These are phyloP conservation scores for Trichophyton rubrum DNA, from an alignment of 2,329 filamentous ascomycete genomes.

Conservation along the genomic window DNA sequence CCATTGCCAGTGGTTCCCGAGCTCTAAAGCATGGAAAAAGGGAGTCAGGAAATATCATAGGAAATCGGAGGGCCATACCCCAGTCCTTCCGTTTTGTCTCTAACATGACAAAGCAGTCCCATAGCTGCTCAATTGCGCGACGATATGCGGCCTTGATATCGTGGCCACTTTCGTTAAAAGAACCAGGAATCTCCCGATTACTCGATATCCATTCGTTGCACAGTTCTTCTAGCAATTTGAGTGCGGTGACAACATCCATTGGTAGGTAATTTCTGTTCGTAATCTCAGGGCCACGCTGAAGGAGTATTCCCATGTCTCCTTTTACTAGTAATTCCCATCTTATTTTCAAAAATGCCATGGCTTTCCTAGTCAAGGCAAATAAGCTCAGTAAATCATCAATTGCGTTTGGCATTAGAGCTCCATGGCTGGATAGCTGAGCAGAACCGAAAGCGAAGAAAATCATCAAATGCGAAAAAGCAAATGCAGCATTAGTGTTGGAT, in stretches of 20 bases:
- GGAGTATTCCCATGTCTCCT: constrained; percentile 9
- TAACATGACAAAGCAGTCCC: constrained; percentile 13
- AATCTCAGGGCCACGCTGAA: constrained; percentile 12
- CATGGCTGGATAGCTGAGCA: constrained; percentile 3
- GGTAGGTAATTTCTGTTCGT: constrained; percentile 11
- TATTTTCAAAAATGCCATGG: constrained; percentile 7
- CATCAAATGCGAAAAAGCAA: constrained; percentile 12
- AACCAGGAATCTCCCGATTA: not conserved
- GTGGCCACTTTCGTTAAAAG: not conserved
- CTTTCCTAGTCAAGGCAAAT: constrained; percentile 9
- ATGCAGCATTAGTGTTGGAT: constrained; percentile 11
- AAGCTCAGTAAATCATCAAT: constrained; percentile 11
- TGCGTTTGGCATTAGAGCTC: constrained; percentile 4
- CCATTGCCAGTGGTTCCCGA: constrained; percentile 23
- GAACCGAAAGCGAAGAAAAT: constrained; percentile 14
- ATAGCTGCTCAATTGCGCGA: constrained; percentile 10
- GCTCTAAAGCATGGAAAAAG: constrained; percentile 20
- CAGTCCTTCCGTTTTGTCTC: constrained; percentile 12
- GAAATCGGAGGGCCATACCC: constrained; percentile 12
- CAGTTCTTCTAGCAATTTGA: constrained; percentile 11
- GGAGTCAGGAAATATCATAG: constrained; percentile 13
- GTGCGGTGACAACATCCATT: constrained; percentile 5
- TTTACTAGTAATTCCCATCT: constrained; percentile 8
- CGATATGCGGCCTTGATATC: not conserved
- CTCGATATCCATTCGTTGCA: constrained; percentile 1